Conservation (phyloP, 2,329 filamentous ascomycete genomes). For the Cercospora brassicicola region DNA sequence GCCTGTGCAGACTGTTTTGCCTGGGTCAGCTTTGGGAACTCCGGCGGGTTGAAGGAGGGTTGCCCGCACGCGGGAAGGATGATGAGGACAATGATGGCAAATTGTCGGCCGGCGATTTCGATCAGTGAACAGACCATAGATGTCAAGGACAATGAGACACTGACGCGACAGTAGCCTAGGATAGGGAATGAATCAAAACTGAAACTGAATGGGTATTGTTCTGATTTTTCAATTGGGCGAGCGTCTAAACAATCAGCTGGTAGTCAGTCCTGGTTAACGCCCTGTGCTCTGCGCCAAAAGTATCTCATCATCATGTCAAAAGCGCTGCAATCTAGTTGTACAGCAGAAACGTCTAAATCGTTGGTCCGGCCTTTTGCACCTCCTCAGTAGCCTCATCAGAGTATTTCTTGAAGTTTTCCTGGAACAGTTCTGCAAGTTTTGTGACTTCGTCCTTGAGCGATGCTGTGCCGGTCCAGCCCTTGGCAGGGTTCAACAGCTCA, state of each 20-base stretch:
- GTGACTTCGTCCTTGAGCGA: slow-evolving; percentile 80
- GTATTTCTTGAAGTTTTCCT: slow-evolving; percentile 98
- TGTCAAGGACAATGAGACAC: neutral
- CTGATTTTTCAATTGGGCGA: neutral
- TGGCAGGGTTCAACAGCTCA: slow-evolving; percentile 92
- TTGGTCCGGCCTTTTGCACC: slow-evolving; percentile 49
- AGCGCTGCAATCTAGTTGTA: neutral
- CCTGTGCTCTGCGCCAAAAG: neutral
- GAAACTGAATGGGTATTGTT: neutral
- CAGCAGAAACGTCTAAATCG: slow-evolving; percentile 11
- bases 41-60: neutral
- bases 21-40: neutral
- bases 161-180: neutral
- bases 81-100: neutral
- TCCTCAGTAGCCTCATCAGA: slow-evolving; percentile 65
- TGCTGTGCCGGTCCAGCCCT: slow-evolving; percentile 81
- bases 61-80: too few relatives aligned
- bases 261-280: neutral
- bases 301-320: neutral
- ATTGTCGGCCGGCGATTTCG: neutral
- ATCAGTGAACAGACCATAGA: neutral
- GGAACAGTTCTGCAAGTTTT: slow-evolving; percentile 87
- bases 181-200: neutral
- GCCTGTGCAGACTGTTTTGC: neutral
- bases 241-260: neutral